These are phyloP conservation scores for Talaromyces sp. DNA, from an alignment of 2,329 filamentous ascomycete genomes.

Conservation along the genomic window DNA sequence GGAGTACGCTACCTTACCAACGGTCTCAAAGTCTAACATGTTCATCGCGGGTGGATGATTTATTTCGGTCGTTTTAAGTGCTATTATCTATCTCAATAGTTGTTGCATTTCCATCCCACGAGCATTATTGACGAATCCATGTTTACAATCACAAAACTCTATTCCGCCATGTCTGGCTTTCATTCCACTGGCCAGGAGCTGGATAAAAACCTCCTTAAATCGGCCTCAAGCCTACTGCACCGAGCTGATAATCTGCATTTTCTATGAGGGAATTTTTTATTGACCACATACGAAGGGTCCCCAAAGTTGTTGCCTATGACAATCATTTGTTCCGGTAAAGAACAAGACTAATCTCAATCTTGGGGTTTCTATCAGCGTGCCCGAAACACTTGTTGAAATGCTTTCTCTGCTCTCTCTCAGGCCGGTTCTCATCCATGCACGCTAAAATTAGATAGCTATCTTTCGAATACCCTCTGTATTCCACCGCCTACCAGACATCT, in stretches of 20 bases:
- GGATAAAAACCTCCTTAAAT: conserved; percentile 20
- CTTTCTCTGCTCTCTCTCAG: conserved; percentile 17
- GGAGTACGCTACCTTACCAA: conserved; percentile 95
- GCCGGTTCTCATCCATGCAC: conserved; percentile 21
- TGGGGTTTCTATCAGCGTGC: conserved; percentile 22
- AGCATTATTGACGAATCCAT: too few relatives aligned
- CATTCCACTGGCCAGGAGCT: conserved; percentile 13
- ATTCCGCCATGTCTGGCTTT: conserved; percentile 10
- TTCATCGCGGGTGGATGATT: conserved; percentile 45
- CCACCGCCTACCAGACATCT: conserved; percentile 17
- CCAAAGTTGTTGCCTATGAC: conserved; percentile 21
- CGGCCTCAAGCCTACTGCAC: conserved; percentile 23
- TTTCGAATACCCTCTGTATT: conserved; percentile 5
- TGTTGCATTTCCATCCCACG: too few relatives aligned
- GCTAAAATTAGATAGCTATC: conserved; percentile 15
- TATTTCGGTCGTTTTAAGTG: too few relatives aligned
- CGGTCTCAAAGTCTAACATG: conserved; percentile 95
- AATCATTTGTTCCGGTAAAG: background rate
- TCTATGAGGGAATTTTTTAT: conserved; percentile 30
- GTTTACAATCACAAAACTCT: too few relatives aligned
- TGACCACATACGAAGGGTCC: conserved; percentile 29
- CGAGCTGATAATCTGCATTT: conserved; percentile 23
- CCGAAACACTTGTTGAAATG: conserved; percentile 18
- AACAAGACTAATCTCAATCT: background rate
- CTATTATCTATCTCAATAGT: too few relatives aligned